Conservation (phyloP, 2,329 filamentous ascomycete genomes). For the Penicillium polonicum region DNA sequence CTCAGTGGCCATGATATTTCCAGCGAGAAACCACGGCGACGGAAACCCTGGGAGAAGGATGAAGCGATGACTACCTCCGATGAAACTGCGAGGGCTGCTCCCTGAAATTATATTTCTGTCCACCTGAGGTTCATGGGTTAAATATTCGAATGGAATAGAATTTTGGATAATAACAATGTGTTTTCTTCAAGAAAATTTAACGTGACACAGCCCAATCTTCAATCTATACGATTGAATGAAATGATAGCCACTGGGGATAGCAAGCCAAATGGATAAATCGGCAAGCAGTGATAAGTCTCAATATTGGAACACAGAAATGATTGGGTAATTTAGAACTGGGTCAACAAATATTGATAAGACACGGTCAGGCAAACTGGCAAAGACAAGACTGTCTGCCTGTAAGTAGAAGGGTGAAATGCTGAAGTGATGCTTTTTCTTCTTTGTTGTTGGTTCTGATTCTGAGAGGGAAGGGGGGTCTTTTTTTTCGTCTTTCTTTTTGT, state of each 20-base stretch:
- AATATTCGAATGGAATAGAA: constrained; percentile 4
- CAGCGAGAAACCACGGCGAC: constrained; percentile 53
- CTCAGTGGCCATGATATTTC: constrained; percentile 66
- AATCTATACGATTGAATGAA: constrained; percentile 3
- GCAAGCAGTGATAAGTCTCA: constrained; percentile 11
- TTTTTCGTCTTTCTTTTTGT: neutral
- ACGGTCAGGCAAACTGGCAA: neutral
- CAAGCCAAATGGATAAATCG: constrained; percentile 23
- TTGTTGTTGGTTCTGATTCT: neutral
- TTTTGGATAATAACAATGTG: constrained; percentile 17
- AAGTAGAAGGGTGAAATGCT: neutral
- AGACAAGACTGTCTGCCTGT: neutral
- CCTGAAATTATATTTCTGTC: neutral
- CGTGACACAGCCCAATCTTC: constrained; percentile 7
- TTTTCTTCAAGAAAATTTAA: constrained; percentile 4
- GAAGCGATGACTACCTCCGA: constrained; percentile 15
- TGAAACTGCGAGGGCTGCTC: constrained; percentile 6
- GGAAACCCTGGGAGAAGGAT: constrained; percentile 79
- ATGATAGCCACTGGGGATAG: constrained; percentile 9
- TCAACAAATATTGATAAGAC: constrained; percentile 1
- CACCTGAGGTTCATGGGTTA: neutral
- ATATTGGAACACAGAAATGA: constrained; percentile 13
- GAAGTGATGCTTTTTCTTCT: neutral
- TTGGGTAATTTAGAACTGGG: neutral
- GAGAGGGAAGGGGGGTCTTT: neutral